Base-by-base conservation (phyloP, 2,329 filamentous ascomycete species). In the Trichoderma polysporum region DNA sequence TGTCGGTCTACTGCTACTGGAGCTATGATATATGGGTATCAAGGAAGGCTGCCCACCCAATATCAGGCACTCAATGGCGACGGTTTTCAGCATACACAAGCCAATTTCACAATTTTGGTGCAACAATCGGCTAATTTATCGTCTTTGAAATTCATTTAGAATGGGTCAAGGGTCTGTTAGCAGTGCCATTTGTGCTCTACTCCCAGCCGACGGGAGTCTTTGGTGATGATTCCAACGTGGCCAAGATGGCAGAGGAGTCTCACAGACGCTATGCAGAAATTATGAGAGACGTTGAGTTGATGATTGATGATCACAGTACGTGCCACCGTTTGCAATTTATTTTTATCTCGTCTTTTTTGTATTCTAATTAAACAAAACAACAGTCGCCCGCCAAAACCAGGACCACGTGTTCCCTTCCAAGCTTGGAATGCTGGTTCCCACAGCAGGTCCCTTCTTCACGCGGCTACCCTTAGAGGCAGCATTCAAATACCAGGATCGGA, bases 151-250 rank as follows among this genome's bases (percentile, higher is more conserved):
- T 2, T 56, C 6, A 15, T 13, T 17, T 9, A 88, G 93, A 97
- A 90, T 98, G 94, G 94, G 92, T 98, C 83, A 98, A 99, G 81
- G 92, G 91, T 45, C 86, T 98, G 4, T 84, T 98, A 13, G 95
- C 95, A 1, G 94, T 98, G 0, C 95, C 95, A 0, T 99, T 99
- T 76, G 94, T 99, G 45, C 87, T 99, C 63, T 93, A 97, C 78
- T 97, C 94, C 1, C 94, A 98, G 76, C 95, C 95, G 3, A 96
- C 93, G 1, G 93, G 93, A 22, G 88, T 93, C 49, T 93, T 94
- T 74, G 90, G 94, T 70, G 85, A 88, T 72, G 87, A 87, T 68
- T 83, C 86, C 64, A 86, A 84, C 65, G 86, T 94, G 59, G 82
- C 85, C 52, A 85, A 89, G 67, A 93, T 94, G 83, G 91, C 92